Conservation (phyloP, 805 yeast species). For the Pichia nakasei region DNA sequence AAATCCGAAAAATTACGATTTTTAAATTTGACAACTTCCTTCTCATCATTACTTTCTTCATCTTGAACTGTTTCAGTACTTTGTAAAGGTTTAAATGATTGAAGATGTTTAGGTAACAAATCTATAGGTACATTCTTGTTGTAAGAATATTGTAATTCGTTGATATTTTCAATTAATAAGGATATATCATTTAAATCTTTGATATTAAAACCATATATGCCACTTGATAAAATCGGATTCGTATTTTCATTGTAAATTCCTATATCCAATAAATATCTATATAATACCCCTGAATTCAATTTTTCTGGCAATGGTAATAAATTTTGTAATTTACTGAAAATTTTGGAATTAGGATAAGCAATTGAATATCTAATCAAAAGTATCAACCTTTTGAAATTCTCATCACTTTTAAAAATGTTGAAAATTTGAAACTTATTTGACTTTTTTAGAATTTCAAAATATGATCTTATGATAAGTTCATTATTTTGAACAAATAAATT, state of each 20-base stretch:
- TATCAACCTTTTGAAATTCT: constrained; percentile 16
- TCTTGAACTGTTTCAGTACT: neutral
- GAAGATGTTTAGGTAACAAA: constrained; percentile 3
- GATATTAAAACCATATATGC: constrained; percentile 15
- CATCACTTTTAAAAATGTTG: constrained; percentile 11
- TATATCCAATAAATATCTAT: constrained; percentile 9
- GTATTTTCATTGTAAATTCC: constrained; percentile 14
- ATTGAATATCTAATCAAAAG: constrained; percentile 23
- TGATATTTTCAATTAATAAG: neutral
- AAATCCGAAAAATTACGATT: constrained; percentile 3
- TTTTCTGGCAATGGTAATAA: constrained; percentile 7
- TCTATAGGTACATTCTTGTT: neutral
- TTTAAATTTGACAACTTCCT: neutral
- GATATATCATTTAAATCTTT: constrained; percentile 3
- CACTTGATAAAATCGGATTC: constrained; percentile 22
- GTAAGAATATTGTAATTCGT: constrained; percentile 6
- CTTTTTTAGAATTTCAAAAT: constrained; percentile 12
- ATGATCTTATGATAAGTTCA: constrained; percentile 8
- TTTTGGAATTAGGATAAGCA: constrained; percentile 24
- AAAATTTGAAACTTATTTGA: constrained; percentile 12
- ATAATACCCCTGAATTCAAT: constrained; percentile 11
- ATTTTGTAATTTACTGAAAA: constrained; percentile 13
- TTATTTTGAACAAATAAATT: constrained; percentile 12
- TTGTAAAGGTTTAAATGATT: constrained; percentile 4
- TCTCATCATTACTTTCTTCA: neutral